A percentile compares a stretch with the other conserved stretches of the same genome.
Evolutionary conservation across 139 green algal genomes (phyloP).

Genomic region (Auxenochlorella pyrenoidosa): DNA sequence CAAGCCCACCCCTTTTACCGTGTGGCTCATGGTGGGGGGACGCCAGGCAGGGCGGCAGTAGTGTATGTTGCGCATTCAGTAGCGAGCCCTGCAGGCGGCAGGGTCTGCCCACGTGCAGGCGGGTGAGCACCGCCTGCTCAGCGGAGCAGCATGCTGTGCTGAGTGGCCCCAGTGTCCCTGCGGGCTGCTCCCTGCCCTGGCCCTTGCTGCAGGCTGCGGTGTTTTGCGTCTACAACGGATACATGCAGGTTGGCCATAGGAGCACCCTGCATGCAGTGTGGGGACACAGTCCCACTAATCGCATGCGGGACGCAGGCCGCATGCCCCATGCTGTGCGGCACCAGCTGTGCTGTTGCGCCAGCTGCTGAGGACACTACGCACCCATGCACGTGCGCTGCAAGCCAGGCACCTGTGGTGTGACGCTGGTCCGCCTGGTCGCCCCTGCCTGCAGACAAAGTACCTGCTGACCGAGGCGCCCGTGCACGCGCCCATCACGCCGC

Average conservation of each 20-base stretch:
- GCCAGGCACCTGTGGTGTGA: neutral
- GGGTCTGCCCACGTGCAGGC: too few species aligned
- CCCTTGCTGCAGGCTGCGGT: slow-evolving; percentile 2
- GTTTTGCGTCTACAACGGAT: slow-evolving; percentile 83
- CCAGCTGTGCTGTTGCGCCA: too few species aligned
- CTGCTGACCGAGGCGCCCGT: slow-evolving; percentile 38
- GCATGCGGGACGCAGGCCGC: neutral
- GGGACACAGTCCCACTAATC: too few species aligned
- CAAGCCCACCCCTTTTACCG: slow-evolving; percentile 67
- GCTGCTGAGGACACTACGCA: neutral
- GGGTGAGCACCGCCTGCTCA: too few species aligned
- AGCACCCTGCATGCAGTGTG: too few species aligned
- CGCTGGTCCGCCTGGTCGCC: neutral
- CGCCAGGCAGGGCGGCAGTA: too few species aligned
- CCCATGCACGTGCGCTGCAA: neutral
- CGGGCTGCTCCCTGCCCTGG: neutral
- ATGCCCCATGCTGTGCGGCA: neutral
- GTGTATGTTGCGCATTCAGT: too few species aligned
- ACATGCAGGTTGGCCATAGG: slow-evolving; percentile 61
- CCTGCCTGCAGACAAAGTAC: slow-evolving; percentile 40
- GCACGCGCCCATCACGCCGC: neutral
- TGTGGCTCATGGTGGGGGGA: slow-evolving; percentile 58
- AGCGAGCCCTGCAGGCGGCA: too few species aligned
- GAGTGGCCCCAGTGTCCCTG: neutral
- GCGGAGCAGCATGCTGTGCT: too few species aligned